Conservation (phyloP, 1,284 basidiomycete genomes). For the Termitomyces sp. region DNA sequence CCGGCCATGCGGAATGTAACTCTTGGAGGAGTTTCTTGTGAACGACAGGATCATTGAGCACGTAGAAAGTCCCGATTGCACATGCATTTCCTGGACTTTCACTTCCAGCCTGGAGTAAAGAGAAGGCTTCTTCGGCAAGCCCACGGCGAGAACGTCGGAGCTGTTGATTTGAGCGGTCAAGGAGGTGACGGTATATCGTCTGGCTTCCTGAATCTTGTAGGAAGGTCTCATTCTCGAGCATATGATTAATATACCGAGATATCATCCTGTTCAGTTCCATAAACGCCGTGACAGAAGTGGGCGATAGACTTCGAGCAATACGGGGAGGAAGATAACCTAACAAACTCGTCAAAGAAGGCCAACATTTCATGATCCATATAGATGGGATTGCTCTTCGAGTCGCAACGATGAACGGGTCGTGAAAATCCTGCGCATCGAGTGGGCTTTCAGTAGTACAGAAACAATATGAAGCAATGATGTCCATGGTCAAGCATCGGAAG, state of each 20-base stretch:
- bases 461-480: slow-evolving; percentile 33
- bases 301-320: slow-evolving; percentile 11
- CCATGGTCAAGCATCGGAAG: slow-evolving; percentile 31
- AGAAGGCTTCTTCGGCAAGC: slow-evolving; percentile 26
- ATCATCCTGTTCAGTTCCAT: slow-evolving; percentile 9
- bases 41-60: slow-evolving; percentile 11
- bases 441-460: slow-evolving; percentile 26
- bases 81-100: slow-evolving; percentile 28
- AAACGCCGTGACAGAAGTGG: slow-evolving; percentile 10
- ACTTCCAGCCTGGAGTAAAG: slow-evolving; percentile 28
- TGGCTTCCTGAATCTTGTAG: slow-evolving; percentile 20
- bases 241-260: slow-evolving; percentile 20
- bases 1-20: slow-evolving; percentile 26
- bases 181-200: slow-evolving; percentile 29
- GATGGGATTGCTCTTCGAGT: slow-evolving; percentile 25
- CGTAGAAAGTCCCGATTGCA: slow-evolving; percentile 20
- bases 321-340: slow-evolving; percentile 21
- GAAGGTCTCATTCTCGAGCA: slow-evolving; percentile 19
- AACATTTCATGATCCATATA: slow-evolving; percentile 28
- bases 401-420: slow-evolving; percentile 25
- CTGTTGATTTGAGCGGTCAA: slow-evolving; percentile 17
- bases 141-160: slow-evolving; percentile 8
- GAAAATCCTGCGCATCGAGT: slow-evolving; percentile 27
- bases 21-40: slow-evolving; percentile 22
- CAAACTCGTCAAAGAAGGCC: slow-evolving; percentile 23